Conservation (phyloP, 305 asterid species). For the Rubia peregrina region DNA sequence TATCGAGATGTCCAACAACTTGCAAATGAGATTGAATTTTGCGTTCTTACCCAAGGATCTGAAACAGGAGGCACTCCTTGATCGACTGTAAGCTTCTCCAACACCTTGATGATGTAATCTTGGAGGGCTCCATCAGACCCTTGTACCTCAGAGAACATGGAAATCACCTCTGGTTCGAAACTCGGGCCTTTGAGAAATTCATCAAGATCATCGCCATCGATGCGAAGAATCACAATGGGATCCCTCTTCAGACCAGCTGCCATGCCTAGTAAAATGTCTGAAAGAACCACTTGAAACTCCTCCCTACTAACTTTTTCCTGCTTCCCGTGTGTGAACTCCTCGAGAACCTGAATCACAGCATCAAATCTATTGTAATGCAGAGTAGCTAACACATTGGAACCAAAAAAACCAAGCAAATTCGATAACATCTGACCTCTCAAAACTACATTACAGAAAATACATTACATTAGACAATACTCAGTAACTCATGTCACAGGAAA, state of each 20-base stretch:
- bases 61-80: slow-evolving; percentile 93
- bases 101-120: slow-evolving; percentile 49
- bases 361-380: neutral
- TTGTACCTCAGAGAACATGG: slow-evolving; percentile 48
- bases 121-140: slow-evolving; percentile 45
- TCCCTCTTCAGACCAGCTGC: slow-evolving; percentile 93
- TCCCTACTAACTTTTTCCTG: slow-evolving; percentile 60
- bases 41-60: slow-evolving; percentile 71
- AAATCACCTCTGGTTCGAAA: slow-evolving; percentile 56
- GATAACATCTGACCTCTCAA: neutral
- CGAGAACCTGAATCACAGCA: slow-evolving; percentile 52
- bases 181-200: slow-evolving; percentile 49
- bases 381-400: neutral
- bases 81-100: slow-evolving; percentile 74
- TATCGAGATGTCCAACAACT: neutral
- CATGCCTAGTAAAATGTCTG: slow-evolving; percentile 82
- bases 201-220: slow-evolving; percentile 79
- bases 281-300: slow-evolving; percentile 72
- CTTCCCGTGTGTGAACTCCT: slow-evolving; percentile 72
- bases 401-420: neutral
- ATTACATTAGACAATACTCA: neutral
- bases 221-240: slow-evolving; percentile 90
- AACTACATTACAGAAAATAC: neutral
- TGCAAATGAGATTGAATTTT: neutral
- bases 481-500: neutral